These are phyloP conservation scores for Pseudogymnoascus sp. DNA, from an alignment of 2,329 filamentous ascomycete genomes.

Conservation along the genomic window DNA sequence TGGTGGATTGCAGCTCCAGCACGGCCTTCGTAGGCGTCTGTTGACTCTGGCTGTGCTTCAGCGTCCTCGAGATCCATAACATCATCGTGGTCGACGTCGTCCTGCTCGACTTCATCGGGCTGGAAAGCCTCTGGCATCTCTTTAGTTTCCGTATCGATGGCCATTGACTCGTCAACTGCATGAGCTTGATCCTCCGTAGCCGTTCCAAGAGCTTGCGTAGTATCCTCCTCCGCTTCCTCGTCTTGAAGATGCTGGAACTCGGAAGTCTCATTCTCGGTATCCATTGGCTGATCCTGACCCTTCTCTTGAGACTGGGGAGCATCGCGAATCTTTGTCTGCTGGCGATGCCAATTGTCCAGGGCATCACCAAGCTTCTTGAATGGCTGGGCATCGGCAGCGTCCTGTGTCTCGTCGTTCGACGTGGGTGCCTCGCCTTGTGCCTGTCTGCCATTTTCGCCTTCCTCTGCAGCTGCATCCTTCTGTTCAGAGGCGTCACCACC, in stretches of 20 bases:
- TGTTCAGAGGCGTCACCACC: conserved; percentile 58
- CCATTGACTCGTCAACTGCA: conserved; percentile 81
- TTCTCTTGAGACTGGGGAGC: conserved; percentile 40
- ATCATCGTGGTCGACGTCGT: conserved; percentile 40
- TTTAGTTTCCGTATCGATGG: conserved; percentile 61
- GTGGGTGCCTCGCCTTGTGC: conserved; percentile 34
- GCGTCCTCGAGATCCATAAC: conserved; percentile 34
- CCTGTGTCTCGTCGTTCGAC: conserved; percentile 30
- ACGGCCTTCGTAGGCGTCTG: conserved; percentile 45
- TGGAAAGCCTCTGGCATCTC: conserved; percentile 48
- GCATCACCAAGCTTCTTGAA: conserved; percentile 95
- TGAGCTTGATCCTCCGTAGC: conserved; percentile 81
- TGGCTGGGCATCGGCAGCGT: conserved; percentile 50
- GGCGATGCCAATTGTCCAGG: conserved; percentile 85
- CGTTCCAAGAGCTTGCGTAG: conserved; percentile 78
- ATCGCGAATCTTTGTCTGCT: conserved; percentile 68
- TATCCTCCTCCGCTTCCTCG: conserved; percentile 69
- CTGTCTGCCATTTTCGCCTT: conserved; percentile 46
- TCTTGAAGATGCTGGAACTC: conserved; percentile 92
- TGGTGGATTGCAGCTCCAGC: conserved; percentile 50
- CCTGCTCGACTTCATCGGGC: conserved; percentile 34
- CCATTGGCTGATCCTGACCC: conserved; percentile 18
- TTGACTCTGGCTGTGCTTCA: conserved; percentile 35
- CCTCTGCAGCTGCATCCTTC: conserved; percentile 54
- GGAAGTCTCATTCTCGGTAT: conserved; percentile 58